Conservation (phyloP, 73 alveolate genomes). For the Tetrahymena elliotti region DNA sequence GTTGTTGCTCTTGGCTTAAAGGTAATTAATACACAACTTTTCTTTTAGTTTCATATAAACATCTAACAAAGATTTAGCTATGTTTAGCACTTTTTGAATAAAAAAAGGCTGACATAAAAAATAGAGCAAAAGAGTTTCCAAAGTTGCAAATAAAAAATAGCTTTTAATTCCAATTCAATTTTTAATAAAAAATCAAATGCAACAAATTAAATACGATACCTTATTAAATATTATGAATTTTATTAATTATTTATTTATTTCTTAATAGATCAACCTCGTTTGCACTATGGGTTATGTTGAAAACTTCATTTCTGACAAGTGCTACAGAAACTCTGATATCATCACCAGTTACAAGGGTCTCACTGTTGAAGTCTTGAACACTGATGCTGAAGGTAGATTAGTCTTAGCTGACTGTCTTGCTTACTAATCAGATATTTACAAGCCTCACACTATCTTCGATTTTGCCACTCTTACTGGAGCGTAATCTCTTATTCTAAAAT, state of each 20-base stretch:
- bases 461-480: conserved; percentile 77
- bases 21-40: background rate
- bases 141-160: too few species aligned
- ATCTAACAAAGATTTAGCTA: too few species aligned
- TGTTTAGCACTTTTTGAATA: too few species aligned
- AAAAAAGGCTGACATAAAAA: too few species aligned
- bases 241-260: background rate
- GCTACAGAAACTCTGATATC: conserved; percentile 61
- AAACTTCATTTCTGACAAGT: conserved; percentile 46
- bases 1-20: conserved; percentile 42
- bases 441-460: conserved; percentile 56
- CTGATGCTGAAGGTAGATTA: conserved; percentile 85
- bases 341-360: conserved; percentile 57
- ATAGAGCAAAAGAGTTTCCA: too few species aligned
- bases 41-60: too few species aligned
- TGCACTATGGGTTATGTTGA: conserved; percentile 69
- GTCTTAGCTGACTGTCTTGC: conserved; percentile 70
- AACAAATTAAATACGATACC: too few species aligned
- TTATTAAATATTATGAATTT: background rate
- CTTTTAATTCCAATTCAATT: too few species aligned
- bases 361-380: conserved; percentile 65
- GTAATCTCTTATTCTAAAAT: conserved; percentile 35
- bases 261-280: conserved; percentile 36
- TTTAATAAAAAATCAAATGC: too few species aligned
- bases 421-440: conserved; percentile 43